Conservation (phyloP, 768 basidiomycete species). For the Auricularia sp. region DNA sequence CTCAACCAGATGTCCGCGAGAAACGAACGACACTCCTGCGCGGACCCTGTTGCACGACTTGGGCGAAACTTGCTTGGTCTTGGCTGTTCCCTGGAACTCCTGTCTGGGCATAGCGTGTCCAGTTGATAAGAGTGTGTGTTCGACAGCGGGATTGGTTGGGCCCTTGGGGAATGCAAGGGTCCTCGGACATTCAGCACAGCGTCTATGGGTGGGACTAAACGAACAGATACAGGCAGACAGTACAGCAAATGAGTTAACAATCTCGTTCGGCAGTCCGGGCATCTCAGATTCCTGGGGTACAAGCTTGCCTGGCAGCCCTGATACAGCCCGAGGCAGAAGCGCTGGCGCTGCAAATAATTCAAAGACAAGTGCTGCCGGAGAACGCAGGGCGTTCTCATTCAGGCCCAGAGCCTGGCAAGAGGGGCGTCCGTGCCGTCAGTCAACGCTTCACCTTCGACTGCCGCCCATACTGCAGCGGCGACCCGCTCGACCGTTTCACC, state of each 20-base stretch:
- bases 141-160: no score
- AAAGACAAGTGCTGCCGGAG: slow-evolving; percentile 14
- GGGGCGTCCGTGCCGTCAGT: not conserved
- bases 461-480: not conserved
- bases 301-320: not conserved
- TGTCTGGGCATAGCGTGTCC: no score
- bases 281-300: not conserved
- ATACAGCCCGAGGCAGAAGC: not conserved
- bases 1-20: no score
- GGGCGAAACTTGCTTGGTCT: no score
- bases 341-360: not conserved
- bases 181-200: no score
- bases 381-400: not conserved
- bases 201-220: no score
- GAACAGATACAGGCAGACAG: not conserved
- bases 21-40: no score
- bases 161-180: no score
- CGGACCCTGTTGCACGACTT: no score
- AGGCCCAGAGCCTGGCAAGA: not conserved
- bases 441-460: not conserved
- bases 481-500: not conserved
- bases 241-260: not conserved
- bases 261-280: not conserved
- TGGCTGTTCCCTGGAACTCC: no score
- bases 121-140: no score